A percentile compares a stretch with the other conserved stretches of the same genome.
phyloP scores from a whole-genome alignment of 2,329 filamentous ascomycete genomes.

The Teratosphaeria epicoccoides region DNA sequence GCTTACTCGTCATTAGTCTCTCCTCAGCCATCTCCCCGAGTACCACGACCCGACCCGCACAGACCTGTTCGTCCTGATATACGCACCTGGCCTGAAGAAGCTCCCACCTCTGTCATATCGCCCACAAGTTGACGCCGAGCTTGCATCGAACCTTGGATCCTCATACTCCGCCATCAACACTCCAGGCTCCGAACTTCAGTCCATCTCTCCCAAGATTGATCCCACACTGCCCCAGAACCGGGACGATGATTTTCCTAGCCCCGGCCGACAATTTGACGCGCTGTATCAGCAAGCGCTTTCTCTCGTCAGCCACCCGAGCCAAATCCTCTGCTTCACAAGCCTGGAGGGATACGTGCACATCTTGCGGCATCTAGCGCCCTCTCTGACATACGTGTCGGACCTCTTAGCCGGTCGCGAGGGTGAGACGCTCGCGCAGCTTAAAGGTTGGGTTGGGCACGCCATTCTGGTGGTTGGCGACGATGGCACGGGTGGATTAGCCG shows the following conservation, averaged over 20 bases:
- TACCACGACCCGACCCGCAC: slow-evolving; percentile 61
- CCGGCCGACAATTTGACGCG: slow-evolving; percentile 57
- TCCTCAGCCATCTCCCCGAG: slow-evolving; percentile 78
- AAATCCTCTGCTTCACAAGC: slow-evolving; percentile 82
- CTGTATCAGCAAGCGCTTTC: slow-evolving; percentile 68
- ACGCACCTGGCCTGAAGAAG: slow-evolving; percentile 60
- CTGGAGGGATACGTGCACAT: slow-evolving; percentile 76
- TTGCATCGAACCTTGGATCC: slow-evolving; percentile 57
- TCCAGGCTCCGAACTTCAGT: slow-evolving; percentile 49
- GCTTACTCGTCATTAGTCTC: slow-evolving; percentile 33
- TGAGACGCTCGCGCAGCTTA: slow-evolving; percentile 56
- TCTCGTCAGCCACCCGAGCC: slow-evolving; percentile 73
- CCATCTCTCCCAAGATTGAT: slow-evolving; percentile 33
- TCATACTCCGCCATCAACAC: slow-evolving; percentile 77
- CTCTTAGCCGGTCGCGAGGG: slow-evolving; percentile 58
- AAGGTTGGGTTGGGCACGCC: slow-evolving; percentile 52
- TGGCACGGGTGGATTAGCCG: slow-evolving; percentile 67
- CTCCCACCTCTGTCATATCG: slow-evolving; percentile 34
- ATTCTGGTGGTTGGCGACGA: slow-evolving; percentile 57
- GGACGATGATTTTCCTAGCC: slow-evolving; percentile 5
- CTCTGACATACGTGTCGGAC: slow-evolving; percentile 76
- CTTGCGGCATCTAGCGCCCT: slow-evolving; percentile 72
- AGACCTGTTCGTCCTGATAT: slow-evolving; percentile 81
- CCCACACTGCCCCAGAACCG: slow-evolving; percentile 11
- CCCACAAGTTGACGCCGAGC: slow-evolving; percentile 35